These are phyloP conservation scores for Fragaria nilgerrensis DNA, from an alignment of 306 rosid species.

Conservation along the genomic window DNA sequence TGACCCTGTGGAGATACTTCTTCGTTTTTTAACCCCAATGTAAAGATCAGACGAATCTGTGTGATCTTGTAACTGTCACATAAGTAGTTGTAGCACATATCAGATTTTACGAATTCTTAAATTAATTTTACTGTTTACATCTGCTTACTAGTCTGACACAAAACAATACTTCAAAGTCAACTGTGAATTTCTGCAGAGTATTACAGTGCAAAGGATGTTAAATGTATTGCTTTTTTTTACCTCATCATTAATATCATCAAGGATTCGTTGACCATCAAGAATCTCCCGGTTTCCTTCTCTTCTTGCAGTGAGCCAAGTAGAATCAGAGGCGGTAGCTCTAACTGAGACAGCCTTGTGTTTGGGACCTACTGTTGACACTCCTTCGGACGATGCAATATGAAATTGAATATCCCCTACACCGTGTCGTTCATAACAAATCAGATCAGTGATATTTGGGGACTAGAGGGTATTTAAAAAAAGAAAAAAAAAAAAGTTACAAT, in stretches of 20 bases:
- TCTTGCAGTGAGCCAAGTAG: conserved; percentile 68
- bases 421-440: conserved; percentile 13
- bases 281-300: conserved; percentile 54
- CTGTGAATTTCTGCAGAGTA: not conserved
- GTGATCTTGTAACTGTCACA: conserved; percentile 56
- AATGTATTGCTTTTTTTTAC: conserved; percentile 27
- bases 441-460: not conserved
- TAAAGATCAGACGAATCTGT: conserved; percentile 58
- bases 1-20: conserved; percentile 48
- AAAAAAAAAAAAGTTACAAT: not conserved
- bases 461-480: not conserved
- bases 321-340: conserved; percentile 27
- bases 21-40: conserved; percentile 62
- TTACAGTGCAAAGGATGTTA: not conserved
- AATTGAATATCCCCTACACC: conserved; percentile 53
- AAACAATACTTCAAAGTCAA: conserved; percentile 2
- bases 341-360: conserved; percentile 60
- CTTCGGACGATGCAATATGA: conserved; percentile 59
- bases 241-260: conserved; percentile 46
- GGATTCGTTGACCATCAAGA: conserved; percentile 63
- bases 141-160: not conserved
- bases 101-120: not conserved
- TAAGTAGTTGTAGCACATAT: conserved; percentile 7
- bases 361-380: conserved; percentile 55
- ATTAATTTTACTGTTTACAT: not conserved